Conservation (phyloP, 23 red algal genomes). For the Gracilaria gracilis region DNA sequence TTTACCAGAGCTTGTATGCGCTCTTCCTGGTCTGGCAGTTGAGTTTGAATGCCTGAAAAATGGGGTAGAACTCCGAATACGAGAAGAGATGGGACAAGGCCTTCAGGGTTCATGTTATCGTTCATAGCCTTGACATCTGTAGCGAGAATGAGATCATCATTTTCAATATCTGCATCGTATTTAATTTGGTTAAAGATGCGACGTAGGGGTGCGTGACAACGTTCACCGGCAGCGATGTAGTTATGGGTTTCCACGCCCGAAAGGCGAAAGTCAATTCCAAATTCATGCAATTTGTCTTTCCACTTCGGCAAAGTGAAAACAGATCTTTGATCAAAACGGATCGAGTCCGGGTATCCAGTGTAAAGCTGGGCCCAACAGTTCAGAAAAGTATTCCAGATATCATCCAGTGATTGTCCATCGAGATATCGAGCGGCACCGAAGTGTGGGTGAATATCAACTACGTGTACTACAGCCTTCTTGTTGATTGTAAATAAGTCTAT, state of each 20-base stretch:
- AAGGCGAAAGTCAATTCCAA: slow-evolving; percentile 14
- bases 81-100: slow-evolving; percentile 33
- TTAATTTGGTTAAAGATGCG: slow-evolving; percentile 23
- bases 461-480: slow-evolving; percentile 42
- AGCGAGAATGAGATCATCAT: neutral
- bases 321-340: slow-evolving; percentile 16
- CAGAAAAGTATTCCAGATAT: slow-evolving; percentile 49
- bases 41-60: neutral
- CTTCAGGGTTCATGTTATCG: slow-evolving; percentile 50
- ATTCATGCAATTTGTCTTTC: neutral
- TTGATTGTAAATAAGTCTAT: slow-evolving; percentile 29
- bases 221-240: slow-evolving; percentile 22
- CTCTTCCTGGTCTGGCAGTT: slow-evolving; percentile 25
- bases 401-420: neutral
- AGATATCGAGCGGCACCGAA: slow-evolving; percentile 33
- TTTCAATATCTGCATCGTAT: neutral
- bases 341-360: slow-evolving; percentile 14
- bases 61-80: slow-evolving; percentile 1
- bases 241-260: slow-evolving; percentile 54
- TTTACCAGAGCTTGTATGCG: slow-evolving; percentile 24
- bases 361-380: slow-evolving; percentile 38
- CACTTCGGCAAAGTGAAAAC: neutral
- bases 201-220: neutral
- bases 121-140: slow-evolving; percentile 40
- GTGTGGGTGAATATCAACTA: slow-evolving; percentile 23